Base-by-base conservation (phyloP, 2,329 filamentous ascomycete species). In the Xylariaceae sp. region DNA sequence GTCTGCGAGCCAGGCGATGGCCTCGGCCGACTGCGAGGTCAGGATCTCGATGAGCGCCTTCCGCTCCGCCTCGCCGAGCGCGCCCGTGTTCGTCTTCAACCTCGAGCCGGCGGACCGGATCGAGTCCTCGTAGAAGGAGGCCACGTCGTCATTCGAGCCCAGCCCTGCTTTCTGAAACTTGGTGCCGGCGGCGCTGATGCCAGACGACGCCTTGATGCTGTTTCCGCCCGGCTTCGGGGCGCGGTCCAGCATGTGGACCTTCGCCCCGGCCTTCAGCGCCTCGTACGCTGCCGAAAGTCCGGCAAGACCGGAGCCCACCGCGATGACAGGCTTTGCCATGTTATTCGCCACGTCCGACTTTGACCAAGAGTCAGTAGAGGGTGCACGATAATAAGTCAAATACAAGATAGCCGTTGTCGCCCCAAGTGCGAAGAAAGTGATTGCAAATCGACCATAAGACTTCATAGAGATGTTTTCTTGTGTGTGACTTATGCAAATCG, bases 141-240 rank as follows among this genome's bases (percentile, higher is more conserved):
- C 50, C 0, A 76, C 78, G 51, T 82, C 78, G 17, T 64, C 55
- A 48, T 68, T 72, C 50, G 80, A 47, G 30, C 21, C 21, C 6
- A 24, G 21, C 5, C 52, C 37, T 3, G 52, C 59, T 9, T 58
- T 56, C 53, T 83, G 79, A 45, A 74, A 81, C 3, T 63, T 65
- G 0, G 78, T 82, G 0, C 69, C 68, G 0, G 76, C 76, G 5
- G 76, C 78, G 47, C 81, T 82, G 57, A 83, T 83, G 0, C 78
- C 78, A 0, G 77, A 81, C 0, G 78, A 82, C 0, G 78, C 78
- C 59, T 83, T 83, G 59, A 83, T 80, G 51, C 70, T 76, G 51
- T 83, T 82, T 2, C 78, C 77, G 24, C 78, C 78, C 0, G 78
- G 74, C 51, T 78, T 79, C 3, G 69, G 53, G 0, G 70, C 68